These are phyloP conservation scores for Datisca glomerata DNA, from an alignment of 306 rosid genomes.

Conservation along the genomic window DNA sequence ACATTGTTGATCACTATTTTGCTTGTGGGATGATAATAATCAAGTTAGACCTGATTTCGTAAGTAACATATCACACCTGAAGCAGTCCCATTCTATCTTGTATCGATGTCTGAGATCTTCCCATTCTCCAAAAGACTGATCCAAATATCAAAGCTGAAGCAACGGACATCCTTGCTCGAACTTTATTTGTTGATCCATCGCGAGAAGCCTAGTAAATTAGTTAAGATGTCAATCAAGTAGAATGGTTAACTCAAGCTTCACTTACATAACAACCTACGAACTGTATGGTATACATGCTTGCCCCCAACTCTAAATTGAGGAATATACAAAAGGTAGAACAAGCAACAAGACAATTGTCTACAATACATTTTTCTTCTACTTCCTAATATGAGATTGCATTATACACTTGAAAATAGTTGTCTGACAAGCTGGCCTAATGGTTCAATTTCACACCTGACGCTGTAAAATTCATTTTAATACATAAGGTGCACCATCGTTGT, in stretches of 20 bases:
- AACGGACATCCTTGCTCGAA: constrained; percentile 85
- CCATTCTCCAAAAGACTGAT: constrained; percentile 93
- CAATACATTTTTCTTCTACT: no score
- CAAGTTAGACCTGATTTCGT: constrained; percentile 7
- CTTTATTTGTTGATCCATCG: constrained; percentile 83
- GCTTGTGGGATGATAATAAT: no score
- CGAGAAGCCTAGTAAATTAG: constrained; percentile 62
- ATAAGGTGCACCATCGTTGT: no score
- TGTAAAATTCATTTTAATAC: no score
- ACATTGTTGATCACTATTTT: no score
- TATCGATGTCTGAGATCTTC: constrained; percentile 90
- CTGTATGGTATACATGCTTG: neutral
- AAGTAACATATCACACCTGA: constrained; percentile 53
- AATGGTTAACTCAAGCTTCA: constrained; percentile 17
- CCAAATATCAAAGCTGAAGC: constrained; percentile 88
- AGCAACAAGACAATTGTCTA: no score
- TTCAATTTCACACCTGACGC: no score
- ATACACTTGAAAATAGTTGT: no score
- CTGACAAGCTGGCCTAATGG: no score
- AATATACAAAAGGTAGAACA: no score
- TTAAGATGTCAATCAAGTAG: constrained; percentile 15
- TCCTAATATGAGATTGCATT: no score
- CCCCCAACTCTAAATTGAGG: no score
- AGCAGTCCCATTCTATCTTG: constrained; percentile 99
- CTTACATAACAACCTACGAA: constrained; percentile 5